These are phyloP conservation scores for Alternaria alternata DNA, from an alignment of 2,329 filamentous ascomycete species.

Conservation along the genomic window DNA sequence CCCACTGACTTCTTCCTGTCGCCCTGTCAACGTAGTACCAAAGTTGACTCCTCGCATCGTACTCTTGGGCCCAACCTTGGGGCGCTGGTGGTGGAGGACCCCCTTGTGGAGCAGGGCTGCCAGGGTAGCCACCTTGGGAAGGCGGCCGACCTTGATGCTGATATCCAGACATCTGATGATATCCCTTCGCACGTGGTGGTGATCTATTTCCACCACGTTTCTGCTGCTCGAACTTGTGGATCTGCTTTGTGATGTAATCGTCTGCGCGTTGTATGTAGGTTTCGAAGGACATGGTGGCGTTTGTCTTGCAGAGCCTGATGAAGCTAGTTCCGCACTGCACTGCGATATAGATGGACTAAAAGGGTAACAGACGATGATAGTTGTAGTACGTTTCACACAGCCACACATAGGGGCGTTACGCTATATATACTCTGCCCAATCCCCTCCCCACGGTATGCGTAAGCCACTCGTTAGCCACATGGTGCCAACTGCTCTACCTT, in stretches of 20 bases:
- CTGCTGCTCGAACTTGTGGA: slow-evolving; percentile 30
- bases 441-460: slow-evolving; percentile 17
- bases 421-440: slow-evolving; percentile 16
- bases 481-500: slow-evolving; percentile 6
- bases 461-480: slow-evolving; percentile 22
- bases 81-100: slow-evolving; percentile 29
- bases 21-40: slow-evolving; percentile 71
- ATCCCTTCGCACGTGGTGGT: slow-evolving; percentile 12
- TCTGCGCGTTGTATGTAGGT: slow-evolving; percentile 26
- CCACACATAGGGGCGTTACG: slow-evolving; percentile 5
- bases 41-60: slow-evolving; percentile 65
- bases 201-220: slow-evolving; percentile 14
- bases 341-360: background rate
- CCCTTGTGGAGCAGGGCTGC: slow-evolving; percentile 11
- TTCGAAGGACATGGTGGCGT: slow-evolving; percentile 20
- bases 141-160: slow-evolving; percentile 2
- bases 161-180: slow-evolving; percentile 15
- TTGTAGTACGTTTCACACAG: slow-evolving; percentile 12
- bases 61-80: slow-evolving; percentile 68
- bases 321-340: background rate
- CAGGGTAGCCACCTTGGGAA: slow-evolving; percentile 9
- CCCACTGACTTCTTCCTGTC: slow-evolving; percentile 70
- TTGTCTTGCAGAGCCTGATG: background rate
- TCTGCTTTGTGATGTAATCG: slow-evolving; percentile 26
- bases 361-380: slow-evolving; percentile 1